Evolutionary conservation across 192 early-diverging fungal genomes (phyloP), one percentile per base, ranked within the genome.

Genomic region (Coemansia sp.): DNA sequence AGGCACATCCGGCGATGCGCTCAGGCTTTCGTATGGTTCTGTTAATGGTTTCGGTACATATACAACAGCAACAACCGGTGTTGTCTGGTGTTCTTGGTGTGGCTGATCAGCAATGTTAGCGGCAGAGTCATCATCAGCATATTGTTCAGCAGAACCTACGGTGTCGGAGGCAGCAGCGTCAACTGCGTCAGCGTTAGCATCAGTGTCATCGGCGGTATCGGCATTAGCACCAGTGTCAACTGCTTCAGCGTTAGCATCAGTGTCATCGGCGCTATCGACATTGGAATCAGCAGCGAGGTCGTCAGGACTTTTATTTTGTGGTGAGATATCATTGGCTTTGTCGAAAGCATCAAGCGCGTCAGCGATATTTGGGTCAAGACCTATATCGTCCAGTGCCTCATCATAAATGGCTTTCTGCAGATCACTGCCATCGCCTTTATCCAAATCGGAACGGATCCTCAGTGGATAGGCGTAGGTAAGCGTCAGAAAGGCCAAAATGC

Each of bases 361-460:
- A 0, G 68, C 59, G 58, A 77, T 65, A 24, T 41, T 61, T 41
- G 75, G 75, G n/a, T 77, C 75, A 7, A 64, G 55, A 9, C 66
- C 69, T 33, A 71, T 51, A 12, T 48, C 75, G 11, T 77, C 69
- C 2, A 60, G 33, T 6, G 69, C 43, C 48, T 64, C 69, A 44
- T 73, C 65, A 51, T 79, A 79, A 16, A 79, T 79, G 15, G 60
- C 62, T 18, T 53, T 60, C 23, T 79, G 72, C 4, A 79, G 62
- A 2, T 44, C 66, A 33, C 48, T 56, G 21, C 59, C 64, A 55
- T 51, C 36, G 3, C 62, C 60, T n/a, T 66, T 62, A 30, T 45
- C 65, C 44, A 74, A 41, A n/a, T 24, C 44, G 44, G 24, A 26
- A 0, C 53, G 14, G 26, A 34, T 21, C 15, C 46, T 64, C 58